Evolutionary conservation across 352 stramenopile species (phyloP).

Genomic region (Phytophthora ohioensis): DNA sequence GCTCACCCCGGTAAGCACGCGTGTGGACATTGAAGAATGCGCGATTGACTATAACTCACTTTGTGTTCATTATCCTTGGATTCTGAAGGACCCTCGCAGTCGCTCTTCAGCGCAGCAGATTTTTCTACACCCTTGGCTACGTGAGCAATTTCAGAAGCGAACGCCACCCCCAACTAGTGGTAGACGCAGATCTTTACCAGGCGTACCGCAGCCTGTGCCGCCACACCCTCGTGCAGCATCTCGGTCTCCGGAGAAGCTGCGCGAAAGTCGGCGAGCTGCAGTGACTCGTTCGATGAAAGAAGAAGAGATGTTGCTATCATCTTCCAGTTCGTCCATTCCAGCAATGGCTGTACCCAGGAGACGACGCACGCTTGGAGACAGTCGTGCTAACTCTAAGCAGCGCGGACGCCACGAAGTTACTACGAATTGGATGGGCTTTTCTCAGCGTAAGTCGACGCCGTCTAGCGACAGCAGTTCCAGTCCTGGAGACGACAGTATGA

Average conservation of each 20-base stretch:
- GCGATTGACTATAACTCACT: background rate
- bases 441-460: constrained; percentile 7
- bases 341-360: constrained; percentile 6
- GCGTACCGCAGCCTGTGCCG: constrained; percentile 19
- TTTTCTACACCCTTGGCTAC: constrained; percentile 67
- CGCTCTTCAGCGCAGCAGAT: constrained; percentile 63
- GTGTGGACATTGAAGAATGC: background rate
- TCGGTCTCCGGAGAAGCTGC: constrained; percentile 25
- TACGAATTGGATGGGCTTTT: constrained; percentile 19
- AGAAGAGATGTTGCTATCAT: constrained; percentile 19
- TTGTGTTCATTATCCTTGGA: background rate
- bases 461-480: constrained; percentile 40
- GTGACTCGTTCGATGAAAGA: constrained; percentile 29
- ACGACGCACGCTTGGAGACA: constrained; percentile 17
- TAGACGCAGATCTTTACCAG: constrained; percentile 25
- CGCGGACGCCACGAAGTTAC: background rate
- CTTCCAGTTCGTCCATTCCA: constrained; percentile 24
- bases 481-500: constrained; percentile 22
- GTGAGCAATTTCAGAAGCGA: constrained; percentile 31
- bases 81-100: constrained; percentile 47
- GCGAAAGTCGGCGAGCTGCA: constrained; percentile 23
- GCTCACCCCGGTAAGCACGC: constrained; percentile 50
- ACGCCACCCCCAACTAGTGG: constrained; percentile 3
- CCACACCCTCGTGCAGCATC: constrained; percentile 31
- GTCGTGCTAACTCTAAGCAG: constrained; percentile 12